Evolutionary conservation across 305 asterid species (phyloP).

Genomic region (Solanum hybrid): DNA sequence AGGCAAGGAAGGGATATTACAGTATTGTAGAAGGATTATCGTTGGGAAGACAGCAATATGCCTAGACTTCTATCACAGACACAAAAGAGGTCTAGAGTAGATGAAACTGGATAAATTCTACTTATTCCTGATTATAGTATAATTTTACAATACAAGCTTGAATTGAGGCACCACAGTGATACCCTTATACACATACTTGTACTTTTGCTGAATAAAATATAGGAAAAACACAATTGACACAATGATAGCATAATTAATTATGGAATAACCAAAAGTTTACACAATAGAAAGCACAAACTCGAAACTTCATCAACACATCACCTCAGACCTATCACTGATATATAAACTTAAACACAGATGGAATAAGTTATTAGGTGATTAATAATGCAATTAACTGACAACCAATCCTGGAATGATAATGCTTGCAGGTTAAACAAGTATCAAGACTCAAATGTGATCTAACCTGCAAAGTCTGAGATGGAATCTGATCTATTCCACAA

Average conservation of each 20-base stretch:
- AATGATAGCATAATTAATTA: not conserved
- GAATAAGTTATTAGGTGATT: not conserved
- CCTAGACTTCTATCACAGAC: not conserved
- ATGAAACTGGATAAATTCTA: not conserved
- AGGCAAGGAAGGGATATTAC: not conserved
- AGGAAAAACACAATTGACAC: not conserved
- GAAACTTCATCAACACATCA: not conserved
- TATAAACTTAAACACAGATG: not conserved
- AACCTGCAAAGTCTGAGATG: conserved; percentile 29
- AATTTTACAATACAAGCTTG: not conserved
- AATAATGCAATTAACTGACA: not conserved
- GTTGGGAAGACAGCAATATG: not conserved
- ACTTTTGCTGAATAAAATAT: not conserved
- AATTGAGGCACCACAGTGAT: not conserved
- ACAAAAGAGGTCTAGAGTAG: not conserved
- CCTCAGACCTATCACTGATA: not conserved
- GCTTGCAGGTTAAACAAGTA: not conserved
- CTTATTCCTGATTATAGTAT: not conserved
- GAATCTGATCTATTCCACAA: conserved; percentile 26
- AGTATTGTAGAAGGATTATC: not conserved
- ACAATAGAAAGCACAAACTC: not conserved
- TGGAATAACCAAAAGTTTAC: not conserved
- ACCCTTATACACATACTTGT: not conserved
- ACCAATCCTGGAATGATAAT: not conserved
- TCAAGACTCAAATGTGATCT: conserved; percentile 4